A percentile compares a stretch with the other conserved stretches of the same genome.
These are phyloP conservation scores for Populus hybrid DNA, from an alignment of 441 rosid genomes.

Conservation along the genomic window DNA sequence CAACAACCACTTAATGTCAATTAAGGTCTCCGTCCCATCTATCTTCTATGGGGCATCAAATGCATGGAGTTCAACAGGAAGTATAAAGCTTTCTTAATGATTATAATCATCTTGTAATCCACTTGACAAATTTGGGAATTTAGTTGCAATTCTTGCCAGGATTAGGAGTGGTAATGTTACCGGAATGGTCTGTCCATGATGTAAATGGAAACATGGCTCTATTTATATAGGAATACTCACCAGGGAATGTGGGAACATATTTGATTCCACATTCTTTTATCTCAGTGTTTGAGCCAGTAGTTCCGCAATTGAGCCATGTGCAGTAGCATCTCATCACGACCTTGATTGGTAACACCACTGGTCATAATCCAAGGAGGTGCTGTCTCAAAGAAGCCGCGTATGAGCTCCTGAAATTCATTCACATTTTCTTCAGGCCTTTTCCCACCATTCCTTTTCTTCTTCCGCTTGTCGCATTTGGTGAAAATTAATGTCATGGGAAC, in stretches of 20 bases:
- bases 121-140: neutral
- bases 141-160: neutral
- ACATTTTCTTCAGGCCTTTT: constrained; percentile 81
- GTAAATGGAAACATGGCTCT: neutral
- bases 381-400: constrained; percentile 65
- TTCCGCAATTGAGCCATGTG: constrained; percentile 92
- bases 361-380: constrained; percentile 98
- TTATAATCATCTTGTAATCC: neutral
- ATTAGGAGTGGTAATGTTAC: neutral
- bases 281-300: constrained; percentile 89
- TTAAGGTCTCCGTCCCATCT: neutral
- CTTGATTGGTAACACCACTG: constrained; percentile 89
- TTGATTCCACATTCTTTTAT: neutral
- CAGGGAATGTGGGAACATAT: neutral
- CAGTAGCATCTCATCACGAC: constrained; percentile 87
- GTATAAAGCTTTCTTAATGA: neutral
- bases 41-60: neutral
- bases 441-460: constrained; percentile 89
- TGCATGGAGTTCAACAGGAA: neutral
- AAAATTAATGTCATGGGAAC: constrained; percentile 89
- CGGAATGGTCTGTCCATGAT: neutral
- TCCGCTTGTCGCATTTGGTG: constrained; percentile 94
- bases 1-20: neutral
- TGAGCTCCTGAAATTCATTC: constrained; percentile 69
- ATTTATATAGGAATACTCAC: neutral